Conservation (phyloP, 768 basidiomycete species). For the Lactifluus hygrophoroides region DNA sequence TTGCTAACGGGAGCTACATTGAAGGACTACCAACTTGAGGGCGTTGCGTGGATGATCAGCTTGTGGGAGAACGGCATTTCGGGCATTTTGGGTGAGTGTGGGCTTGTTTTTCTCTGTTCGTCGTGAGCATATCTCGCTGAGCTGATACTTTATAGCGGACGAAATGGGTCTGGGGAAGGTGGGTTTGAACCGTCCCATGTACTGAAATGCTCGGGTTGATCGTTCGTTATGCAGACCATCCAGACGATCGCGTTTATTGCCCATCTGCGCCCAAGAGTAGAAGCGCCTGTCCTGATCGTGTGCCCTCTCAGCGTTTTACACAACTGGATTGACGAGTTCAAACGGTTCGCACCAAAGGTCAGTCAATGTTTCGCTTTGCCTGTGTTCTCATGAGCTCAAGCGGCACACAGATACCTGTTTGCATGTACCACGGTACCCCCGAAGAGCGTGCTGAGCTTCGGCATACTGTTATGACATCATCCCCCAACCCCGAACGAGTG, state of each 20-base stretch:
- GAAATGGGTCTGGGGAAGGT: constrained; percentile 94
- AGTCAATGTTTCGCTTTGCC: constrained; percentile 22
- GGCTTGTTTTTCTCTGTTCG: neutral
- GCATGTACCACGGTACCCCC: constrained; percentile 85
- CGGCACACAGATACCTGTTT: constrained; percentile 59
- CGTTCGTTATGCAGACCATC: constrained; percentile 52
- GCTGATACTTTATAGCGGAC: constrained; percentile 46
- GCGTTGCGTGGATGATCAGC: constrained; percentile 91
- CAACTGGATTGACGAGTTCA: constrained; percentile 85
- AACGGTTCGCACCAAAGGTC: constrained; percentile 74
- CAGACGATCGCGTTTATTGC: constrained; percentile 95
- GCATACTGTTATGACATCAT: constrained; percentile 5
- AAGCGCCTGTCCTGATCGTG: constrained; percentile 76
- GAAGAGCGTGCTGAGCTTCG: constrained; percentile 76
- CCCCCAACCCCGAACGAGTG: neutral
- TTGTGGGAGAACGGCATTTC: constrained; percentile 80
- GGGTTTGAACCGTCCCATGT: neutral
- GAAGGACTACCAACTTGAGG: constrained; percentile 88
- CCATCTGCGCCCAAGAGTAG: constrained; percentile 69
- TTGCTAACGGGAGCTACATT: constrained; percentile 79
- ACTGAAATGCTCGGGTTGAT: neutral
- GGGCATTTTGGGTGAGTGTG: constrained; percentile 57
- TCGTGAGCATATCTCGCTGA: constrained; percentile 13
- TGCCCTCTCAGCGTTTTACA: constrained; percentile 90
- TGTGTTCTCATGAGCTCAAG: neutral